Base-by-base conservation (phyloP, 352 stramenopile genomes). In the Aphanomyces euteiches region DNA sequence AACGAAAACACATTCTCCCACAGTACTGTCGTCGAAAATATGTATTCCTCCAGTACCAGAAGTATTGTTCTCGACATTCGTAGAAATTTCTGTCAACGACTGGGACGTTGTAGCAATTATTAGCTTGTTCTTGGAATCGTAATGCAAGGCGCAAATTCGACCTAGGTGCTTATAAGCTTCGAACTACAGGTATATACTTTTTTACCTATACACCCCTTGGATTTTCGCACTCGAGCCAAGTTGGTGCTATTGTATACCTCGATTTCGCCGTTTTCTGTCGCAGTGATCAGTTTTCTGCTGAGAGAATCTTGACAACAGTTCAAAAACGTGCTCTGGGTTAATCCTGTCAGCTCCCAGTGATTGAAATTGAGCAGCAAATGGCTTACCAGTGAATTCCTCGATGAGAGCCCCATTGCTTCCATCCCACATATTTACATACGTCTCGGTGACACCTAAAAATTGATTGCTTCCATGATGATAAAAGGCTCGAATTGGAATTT, bases 41-140 rank as follows among this genome's bases (percentile, higher is more conserved):
- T 82, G 50, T 38, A 90, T 90, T 19, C 80, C 77, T 37, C 78
- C 80, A 8, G 45, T 17, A 12, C 39, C 66, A 43, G 61, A 17
- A 0, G 69, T 76, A 17, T 79, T 73, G 3, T 77, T 68, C 39
- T 89, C 79, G 19, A 19, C 17, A 12, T 58, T 12, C 28, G 10
- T 50, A 2, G 10, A n/a, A n/a, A 12, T 1, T n/a, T 10, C 10
- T 0, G 80, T 77, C n/a, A 45, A 19, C 21, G 59, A 10, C 13
- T 36, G 13, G 28, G 28, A 28, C 43, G 59, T 67, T 19, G 38
- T 56, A 2, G 77, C 71, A 40, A 92, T 73, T 17, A 92, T 78
- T 5, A 92, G 75, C 61, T 90, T 92, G 73, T 92, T 92, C 7
- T 80, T 78, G 0, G 82, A 90, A 72, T 83, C 90, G 66, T 92